A percentile compares a stretch with the other conserved stretches of the same genome.
phyloP scores from a whole-genome alignment of 768 basidiomycete genomes.

The Lactarius pseudohatsudake region DNA sequence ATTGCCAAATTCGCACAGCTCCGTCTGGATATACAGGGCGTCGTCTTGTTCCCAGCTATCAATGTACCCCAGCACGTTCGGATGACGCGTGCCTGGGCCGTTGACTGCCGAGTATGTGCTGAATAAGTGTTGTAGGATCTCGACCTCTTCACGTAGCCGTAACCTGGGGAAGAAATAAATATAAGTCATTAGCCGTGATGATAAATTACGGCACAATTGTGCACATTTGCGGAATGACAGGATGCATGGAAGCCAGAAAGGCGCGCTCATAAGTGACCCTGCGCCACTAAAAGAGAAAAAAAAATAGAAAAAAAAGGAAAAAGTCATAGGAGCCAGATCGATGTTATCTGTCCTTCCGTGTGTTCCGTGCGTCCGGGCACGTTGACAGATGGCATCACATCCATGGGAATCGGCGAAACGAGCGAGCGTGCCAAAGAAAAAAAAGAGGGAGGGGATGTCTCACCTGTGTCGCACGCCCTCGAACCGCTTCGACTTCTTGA shows the following conservation, averaged over 20 bases:
- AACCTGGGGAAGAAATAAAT: conserved; percentile 43
- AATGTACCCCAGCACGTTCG: conserved; percentile 84
- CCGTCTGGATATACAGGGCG: conserved; percentile 87
- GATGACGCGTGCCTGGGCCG: conserved; percentile 47
- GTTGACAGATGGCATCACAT: conserved; percentile 14
- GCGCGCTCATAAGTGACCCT: conserved; percentile 2
- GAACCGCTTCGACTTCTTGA: conserved; percentile 93
- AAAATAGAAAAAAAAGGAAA: not conserved
- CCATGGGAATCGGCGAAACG: conserved; percentile 10
- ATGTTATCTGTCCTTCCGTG: not conserved
- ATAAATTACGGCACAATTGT: conserved; percentile 8
- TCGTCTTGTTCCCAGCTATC: conserved; percentile 97
- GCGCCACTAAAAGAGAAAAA: not conserved
- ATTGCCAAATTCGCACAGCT: conserved; percentile 92
- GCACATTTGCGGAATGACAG: not conserved
- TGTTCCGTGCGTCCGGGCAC: not conserved
- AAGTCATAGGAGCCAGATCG: not conserved
- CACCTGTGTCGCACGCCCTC: conserved; percentile 90
- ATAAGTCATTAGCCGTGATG: conserved; percentile 1
- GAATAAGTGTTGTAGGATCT: conserved; percentile 78
- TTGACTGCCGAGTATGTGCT: conserved; percentile 36
- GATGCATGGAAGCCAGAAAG: not conserved
- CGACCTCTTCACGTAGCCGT: conserved; percentile 92
- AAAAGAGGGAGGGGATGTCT: conserved; percentile 33
- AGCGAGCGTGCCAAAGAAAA: conserved; percentile 11